Evolutionary conservation across 179 eudicot species (phyloP), one percentile per base, ranked within the genome.

Genomic region (Pouteria campechiana): DNA sequence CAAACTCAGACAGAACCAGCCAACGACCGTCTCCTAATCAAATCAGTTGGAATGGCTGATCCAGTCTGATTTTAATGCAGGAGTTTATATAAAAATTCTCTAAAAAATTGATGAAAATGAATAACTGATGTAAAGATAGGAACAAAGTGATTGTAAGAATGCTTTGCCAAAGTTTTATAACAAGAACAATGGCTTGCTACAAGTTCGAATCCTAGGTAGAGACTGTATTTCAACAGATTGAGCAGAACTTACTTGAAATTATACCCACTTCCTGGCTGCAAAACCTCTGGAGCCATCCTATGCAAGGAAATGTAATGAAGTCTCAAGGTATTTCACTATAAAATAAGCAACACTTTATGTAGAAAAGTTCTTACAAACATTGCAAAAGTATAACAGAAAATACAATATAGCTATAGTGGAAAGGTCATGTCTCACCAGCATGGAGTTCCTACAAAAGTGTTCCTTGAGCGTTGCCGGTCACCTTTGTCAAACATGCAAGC

Each of bases 271-370:
- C 76, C 87, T 23, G 93, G 94, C 67, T 90, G 98, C 81, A 90
- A 62, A 32, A 90, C 98, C 73, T 90, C 98, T 25, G 98, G 98
- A 19, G 98, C 98, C 98, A 90, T 90, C 98, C 98, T 90, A 58
- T 40, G 58, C 57, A 58, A 25, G 18, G 25, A 52, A 28, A 52
- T 17, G 33, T 37, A 61, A 23, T 13, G 25, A 57, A 46, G n/a
- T 32, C 25, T 28, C 21, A 50, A 42, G 17, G 13, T 12, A 36
- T 39, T 7, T 3, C 28, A 8, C 4, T 11, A 9, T 13, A 40
- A 5, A 32, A 19, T 43, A 9, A 6, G 16, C 12, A 21, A 39
- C 9, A 17, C 3, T 24, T 8, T 51, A 28, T 32, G 35, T 20
- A 17, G 33, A 44, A 24, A 28, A 19, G 15, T 2, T 6, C 8